Conservation (phyloP, 495 filamentous ascomycete genomes). For the Penicillium crystallinum region DNA sequence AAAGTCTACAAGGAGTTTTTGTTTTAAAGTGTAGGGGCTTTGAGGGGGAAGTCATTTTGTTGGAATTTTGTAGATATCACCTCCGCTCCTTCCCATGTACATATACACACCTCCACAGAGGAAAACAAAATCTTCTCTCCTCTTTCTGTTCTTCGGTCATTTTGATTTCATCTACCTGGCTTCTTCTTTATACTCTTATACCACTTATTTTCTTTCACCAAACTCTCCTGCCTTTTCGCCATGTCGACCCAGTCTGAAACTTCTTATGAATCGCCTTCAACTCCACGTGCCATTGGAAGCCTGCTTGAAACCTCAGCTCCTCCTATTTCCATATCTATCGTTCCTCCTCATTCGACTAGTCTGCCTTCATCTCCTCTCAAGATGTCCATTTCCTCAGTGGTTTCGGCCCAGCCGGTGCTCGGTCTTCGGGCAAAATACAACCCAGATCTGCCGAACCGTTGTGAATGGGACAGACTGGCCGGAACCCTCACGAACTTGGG, state of each 20-base stretch:
- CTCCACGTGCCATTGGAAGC: neutral
- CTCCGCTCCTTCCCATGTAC: conserved; percentile 2
- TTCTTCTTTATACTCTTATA: neutral
- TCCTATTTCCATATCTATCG: neutral
- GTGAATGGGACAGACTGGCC: neutral
- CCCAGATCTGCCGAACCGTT: neutral
- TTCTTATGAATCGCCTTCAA: neutral
- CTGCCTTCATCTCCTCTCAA: neutral
- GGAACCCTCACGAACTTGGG: neutral
- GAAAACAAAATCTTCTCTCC: neutral
- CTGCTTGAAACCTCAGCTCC: neutral
- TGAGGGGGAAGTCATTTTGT: neutral
- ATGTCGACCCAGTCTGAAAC: neutral
- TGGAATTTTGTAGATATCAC: neutral
- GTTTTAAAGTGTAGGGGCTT: neutral
- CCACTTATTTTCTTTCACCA: neutral
- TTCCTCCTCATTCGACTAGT: neutral
- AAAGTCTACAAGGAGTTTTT: neutral
- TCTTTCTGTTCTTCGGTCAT: neutral
- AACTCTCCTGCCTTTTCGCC: neutral
- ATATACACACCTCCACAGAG: neutral
- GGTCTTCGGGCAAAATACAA: conserved; percentile 4
- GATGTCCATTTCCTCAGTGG: neutral
- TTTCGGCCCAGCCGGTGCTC: neutral
- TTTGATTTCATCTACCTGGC: neutral